These are phyloP conservation scores for Trichophyton mentagrophytes DNA, from an alignment of 2,329 filamentous ascomycete species.

Conservation along the genomic window DNA sequence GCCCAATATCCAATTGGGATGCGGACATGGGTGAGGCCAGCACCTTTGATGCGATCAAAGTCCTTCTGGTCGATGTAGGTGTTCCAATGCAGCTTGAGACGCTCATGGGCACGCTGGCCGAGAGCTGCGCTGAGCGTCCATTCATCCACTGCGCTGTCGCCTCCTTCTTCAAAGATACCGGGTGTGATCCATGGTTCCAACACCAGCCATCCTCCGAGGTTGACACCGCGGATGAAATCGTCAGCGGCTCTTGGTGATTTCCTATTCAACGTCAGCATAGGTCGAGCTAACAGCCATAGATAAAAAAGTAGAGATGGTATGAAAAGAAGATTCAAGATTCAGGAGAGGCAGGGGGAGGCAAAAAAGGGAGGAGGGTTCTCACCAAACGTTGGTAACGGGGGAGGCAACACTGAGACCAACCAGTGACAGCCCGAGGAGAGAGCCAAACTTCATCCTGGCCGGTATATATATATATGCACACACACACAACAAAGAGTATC, in stretches of 20 bases:
- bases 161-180: constrained; percentile 43
- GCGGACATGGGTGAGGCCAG: constrained; percentile 45
- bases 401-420: neutral
- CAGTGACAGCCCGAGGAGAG: neutral
- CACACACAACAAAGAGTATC: neutral
- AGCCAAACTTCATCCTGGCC: neutral
- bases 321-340: no score
- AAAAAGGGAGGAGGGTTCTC: neutral
- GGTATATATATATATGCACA: neutral
- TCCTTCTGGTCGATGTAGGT: constrained; percentile 45
- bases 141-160: constrained; percentile 44
- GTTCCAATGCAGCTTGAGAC: constrained; percentile 46
- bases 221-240: constrained; percentile 46
- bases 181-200: constrained; percentile 54
- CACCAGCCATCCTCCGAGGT: constrained; percentile 53
- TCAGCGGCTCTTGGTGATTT: neutral
- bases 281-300: no score
- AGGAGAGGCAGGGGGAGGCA: neutral
- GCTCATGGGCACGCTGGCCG: constrained; percentile 37
- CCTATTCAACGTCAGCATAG: neutral
- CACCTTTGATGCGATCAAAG: constrained; percentile 42
- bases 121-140: constrained; percentile 41
- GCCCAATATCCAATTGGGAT: constrained; percentile 59
- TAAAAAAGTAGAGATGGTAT: no score
- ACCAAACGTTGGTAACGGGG: neutral